phyloP scores from a whole-genome alignment of 2,329 filamentous ascomycete species.

The Chrysosporium queenslandicum region DNA sequence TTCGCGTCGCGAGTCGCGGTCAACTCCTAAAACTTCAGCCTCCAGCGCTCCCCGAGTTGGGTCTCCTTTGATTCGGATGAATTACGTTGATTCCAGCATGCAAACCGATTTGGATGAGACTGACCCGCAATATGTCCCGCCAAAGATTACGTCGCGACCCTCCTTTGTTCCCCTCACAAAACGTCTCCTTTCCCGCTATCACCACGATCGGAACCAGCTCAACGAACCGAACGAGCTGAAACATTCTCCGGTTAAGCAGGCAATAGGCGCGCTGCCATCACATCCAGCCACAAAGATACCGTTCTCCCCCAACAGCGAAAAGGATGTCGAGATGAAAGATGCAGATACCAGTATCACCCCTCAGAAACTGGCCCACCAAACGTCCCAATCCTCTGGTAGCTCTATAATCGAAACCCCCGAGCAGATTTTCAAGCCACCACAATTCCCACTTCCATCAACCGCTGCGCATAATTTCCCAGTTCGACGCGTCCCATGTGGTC shows the following conservation, averaged over 20 bases:
- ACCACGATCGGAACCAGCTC: slow-evolving; percentile 32
- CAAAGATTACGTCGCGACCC: slow-evolving; percentile 19
- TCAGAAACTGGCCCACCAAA: slow-evolving; percentile 10
- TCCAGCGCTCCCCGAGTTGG: slow-evolving; percentile 23
- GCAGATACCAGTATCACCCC: slow-evolving; percentile 23
- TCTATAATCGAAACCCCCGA: not conserved
- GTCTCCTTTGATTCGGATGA: slow-evolving; percentile 20
- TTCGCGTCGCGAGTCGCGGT: slow-evolving; percentile 20
- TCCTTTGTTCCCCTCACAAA: slow-evolving; percentile 35
- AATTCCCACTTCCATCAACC: slow-evolving; percentile 31
- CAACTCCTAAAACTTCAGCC: slow-evolving; percentile 26
- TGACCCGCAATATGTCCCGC: slow-evolving; percentile 21
- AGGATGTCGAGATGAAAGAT: slow-evolving; percentile 31
- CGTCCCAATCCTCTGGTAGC: not conserved
- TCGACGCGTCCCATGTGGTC: slow-evolving; percentile 14
- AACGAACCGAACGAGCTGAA: slow-evolving; percentile 21
- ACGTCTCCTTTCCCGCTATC: slow-evolving; percentile 35
- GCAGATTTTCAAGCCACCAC: slow-evolving; percentile 19
- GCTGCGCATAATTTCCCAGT: slow-evolving; percentile 31
- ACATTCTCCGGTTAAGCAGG: not conserved
- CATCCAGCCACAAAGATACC: slow-evolving; percentile 16
- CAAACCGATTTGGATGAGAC: slow-evolving; percentile 38
- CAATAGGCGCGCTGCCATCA: slow-evolving; percentile 15
- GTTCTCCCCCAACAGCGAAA: slow-evolving; percentile 6
- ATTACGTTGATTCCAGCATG: slow-evolving; percentile 35